Evolutionary conservation across 73 alveolate genomes (phyloP).

Genomic region (Chromera velia): DNA sequence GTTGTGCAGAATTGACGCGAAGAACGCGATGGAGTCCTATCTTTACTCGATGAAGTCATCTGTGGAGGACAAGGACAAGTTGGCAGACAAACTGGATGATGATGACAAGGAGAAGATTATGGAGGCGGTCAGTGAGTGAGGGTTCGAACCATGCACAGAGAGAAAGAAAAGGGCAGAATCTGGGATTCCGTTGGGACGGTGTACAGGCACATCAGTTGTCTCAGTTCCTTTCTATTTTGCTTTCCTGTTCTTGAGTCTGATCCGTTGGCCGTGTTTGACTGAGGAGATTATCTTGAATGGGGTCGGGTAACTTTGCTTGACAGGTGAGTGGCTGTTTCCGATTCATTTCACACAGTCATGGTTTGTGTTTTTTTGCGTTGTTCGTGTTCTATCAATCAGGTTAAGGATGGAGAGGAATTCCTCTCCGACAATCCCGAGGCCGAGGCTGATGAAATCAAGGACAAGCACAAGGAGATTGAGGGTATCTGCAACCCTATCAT

Average conservation of each 20-base stretch:
- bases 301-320: too few species aligned
- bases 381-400: not conserved
- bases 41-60: not conserved
- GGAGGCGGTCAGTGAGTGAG: not conserved
- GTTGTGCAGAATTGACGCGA: not conserved
- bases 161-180: not conserved
- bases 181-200: too few species aligned
- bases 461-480: constrained; percentile 28
- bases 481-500: constrained; percentile 27
- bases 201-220: not conserved
- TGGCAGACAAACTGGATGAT: not conserved
- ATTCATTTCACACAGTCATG: too few species aligned
- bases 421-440: constrained; percentile 20
- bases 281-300: too few species aligned
- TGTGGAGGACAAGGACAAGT: not conserved
- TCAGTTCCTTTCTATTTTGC: not conserved
- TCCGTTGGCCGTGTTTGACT: too few species aligned
- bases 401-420: constrained; percentile 19
- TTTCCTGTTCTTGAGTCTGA: too few species aligned
- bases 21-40: not conserved
- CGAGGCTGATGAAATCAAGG: constrained; percentile 30
- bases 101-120: not conserved
- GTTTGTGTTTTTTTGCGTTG: not conserved
- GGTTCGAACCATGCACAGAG: not conserved
- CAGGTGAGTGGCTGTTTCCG: too few species aligned